Conservation (phyloP, 805 yeast genomes). For the Candida chilensis region DNA sequence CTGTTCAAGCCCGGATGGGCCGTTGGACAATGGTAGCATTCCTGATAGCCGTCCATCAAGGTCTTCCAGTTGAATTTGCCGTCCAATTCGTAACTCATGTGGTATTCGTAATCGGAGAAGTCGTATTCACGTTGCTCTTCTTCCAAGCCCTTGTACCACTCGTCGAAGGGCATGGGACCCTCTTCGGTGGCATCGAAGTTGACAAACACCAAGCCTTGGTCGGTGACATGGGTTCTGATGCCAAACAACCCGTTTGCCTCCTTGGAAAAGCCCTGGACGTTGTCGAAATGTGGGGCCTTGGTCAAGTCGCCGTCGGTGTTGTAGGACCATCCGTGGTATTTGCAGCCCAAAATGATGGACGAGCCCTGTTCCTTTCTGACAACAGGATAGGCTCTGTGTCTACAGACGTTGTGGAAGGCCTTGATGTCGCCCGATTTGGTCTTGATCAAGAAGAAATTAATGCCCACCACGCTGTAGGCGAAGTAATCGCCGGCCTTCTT, state of each 20-base stretch:
- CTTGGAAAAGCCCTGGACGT: conserved; percentile 49
- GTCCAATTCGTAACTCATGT: conserved; percentile 55
- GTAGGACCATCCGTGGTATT: conserved; percentile 61
- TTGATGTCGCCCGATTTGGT: conserved; percentile 41
- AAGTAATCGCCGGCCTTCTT: conserved; percentile 49
- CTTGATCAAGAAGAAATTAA: conserved; percentile 47
- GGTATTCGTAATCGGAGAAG: conserved; percentile 51
- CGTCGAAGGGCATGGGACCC: conserved; percentile 35
- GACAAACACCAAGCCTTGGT: conserved; percentile 48
- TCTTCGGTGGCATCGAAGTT: conserved; percentile 40
- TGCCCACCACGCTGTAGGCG: conserved; percentile 39
- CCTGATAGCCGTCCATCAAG: conserved; percentile 60
- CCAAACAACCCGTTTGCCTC: conserved; percentile 46
- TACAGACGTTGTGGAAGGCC: conserved; percentile 58
- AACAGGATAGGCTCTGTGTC: conserved; percentile 59
- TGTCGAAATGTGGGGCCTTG: conserved; percentile 55
- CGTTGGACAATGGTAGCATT: conserved; percentile 61
- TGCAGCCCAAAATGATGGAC: conserved; percentile 48
- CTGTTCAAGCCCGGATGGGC: conserved; percentile 53
- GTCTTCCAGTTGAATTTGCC: conserved; percentile 63
- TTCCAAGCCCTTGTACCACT: conserved; percentile 42
- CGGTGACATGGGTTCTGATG: conserved; percentile 43
- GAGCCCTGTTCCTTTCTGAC: conserved; percentile 51
- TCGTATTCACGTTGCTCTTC: conserved; percentile 49
- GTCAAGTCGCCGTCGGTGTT: conserved; percentile 50